Percentiles rank a stretch among this genome's conserved stretches.
Evolutionary conservation across 805 yeast species (phyloP).

Genomic region (Suhomyces prunicola): DNA sequence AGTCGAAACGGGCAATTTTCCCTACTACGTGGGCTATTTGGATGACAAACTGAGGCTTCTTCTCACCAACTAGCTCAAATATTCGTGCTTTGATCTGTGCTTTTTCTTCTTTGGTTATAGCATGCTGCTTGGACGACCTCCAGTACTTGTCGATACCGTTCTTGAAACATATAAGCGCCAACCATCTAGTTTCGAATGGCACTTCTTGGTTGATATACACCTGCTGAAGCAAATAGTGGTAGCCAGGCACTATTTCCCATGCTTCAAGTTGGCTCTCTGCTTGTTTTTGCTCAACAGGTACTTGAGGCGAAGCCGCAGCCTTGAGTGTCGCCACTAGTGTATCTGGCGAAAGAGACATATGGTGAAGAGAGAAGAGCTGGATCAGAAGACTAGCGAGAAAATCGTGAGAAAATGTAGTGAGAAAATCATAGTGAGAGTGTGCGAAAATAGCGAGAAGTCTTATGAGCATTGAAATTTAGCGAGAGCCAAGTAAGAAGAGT

Average conservation of each 20-base stretch:
- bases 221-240: constrained; percentile 53
- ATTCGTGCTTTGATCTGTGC: constrained; percentile 53
- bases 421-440: background rate
- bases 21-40: constrained; percentile 87
- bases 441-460: background rate
- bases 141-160: constrained; percentile 84
- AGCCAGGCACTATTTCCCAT: constrained; percentile 69
- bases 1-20: constrained; percentile 76
- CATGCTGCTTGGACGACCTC: constrained; percentile 63
- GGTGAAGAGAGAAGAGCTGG: background rate
- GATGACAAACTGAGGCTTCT: constrained; percentile 67
- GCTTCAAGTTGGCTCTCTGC: constrained; percentile 68
- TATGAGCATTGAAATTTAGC: background rate
- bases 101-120: constrained; percentile 65
- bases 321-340: constrained; percentile 21
- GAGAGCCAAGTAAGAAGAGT: background rate
- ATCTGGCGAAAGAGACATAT: background rate
- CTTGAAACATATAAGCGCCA: constrained; percentile 82
- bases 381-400: background rate
- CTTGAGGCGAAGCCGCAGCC: constrained; percentile 29
- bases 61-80: constrained; percentile 61
- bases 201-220: constrained; percentile 56
- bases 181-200: constrained; percentile 73
- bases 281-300: constrained; percentile 49
- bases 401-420: background rate